Conservation (phyloP, 768 basidiomycete genomes). For the Mycena venus region DNA sequence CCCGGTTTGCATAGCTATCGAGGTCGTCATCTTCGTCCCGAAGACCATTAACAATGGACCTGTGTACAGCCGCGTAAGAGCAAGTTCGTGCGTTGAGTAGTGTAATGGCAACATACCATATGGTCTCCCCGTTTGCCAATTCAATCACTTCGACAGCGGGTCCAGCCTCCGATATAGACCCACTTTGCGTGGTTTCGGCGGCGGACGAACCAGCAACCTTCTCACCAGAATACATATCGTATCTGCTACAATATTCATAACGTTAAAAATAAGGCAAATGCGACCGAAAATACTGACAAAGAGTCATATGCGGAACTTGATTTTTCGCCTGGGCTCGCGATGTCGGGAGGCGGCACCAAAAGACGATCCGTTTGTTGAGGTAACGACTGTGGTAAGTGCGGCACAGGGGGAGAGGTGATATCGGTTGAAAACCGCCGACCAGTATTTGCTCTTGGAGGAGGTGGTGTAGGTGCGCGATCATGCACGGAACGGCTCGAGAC, state of each 20-base stretch:
- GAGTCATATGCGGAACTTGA: constrained; percentile 83
- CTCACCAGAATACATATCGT: constrained; percentile 85
- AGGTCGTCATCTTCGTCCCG: constrained; percentile 84
- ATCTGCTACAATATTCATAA: constrained; percentile 59
- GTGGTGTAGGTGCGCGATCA: constrained; percentile 89
- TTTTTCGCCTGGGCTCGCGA: constrained; percentile 67
- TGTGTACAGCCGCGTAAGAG: constrained; percentile 37
- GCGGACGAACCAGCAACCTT: constrained; percentile 49
- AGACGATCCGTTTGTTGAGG: constrained; percentile 57
- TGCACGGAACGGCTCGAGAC: constrained; percentile 81
- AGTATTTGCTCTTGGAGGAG: constrained; percentile 73
- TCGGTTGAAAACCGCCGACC: constrained; percentile 76
- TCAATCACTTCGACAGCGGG: constrained; percentile 86
- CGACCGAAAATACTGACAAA: constrained; percentile 64
- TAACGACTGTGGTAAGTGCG: constrained; percentile 69
- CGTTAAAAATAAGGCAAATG: constrained; percentile 32
- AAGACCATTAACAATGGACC: constrained; percentile 88
- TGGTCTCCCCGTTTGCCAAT: constrained; percentile 88
- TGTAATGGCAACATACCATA: constrained; percentile 72
- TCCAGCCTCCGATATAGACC: constrained; percentile 58
- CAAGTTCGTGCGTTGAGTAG: not conserved
- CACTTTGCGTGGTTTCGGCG: constrained; percentile 47
- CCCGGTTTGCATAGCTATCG: constrained; percentile 69
- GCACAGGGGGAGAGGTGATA: constrained; percentile 74
- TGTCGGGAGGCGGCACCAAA: constrained; percentile 53